These are phyloP conservation scores for Penicillium sp. DNA, from an alignment of 2,329 filamentous ascomycete species.

Conservation along the genomic window DNA sequence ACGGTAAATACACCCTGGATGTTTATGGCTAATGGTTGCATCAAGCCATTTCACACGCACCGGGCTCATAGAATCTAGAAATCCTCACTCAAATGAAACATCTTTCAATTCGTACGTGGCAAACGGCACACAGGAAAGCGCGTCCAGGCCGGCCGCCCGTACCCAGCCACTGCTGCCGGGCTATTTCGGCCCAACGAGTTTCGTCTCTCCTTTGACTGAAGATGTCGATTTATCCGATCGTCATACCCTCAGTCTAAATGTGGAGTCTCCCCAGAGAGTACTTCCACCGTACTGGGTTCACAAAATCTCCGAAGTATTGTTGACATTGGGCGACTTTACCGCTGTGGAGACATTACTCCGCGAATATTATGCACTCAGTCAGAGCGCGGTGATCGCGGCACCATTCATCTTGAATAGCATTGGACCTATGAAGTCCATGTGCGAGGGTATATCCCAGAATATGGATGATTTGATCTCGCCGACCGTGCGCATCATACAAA, in stretches of 20 bases:
- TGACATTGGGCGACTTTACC: conserved; percentile 17
- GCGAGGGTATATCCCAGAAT: conserved; percentile 12
- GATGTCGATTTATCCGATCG: conserved; percentile 21
- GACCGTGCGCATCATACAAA: conserved; percentile 26
- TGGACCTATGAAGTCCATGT: conserved; percentile 17
- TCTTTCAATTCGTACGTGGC: neutral
- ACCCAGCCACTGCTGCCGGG: conserved; percentile 24
- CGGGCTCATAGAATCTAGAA: neutral
- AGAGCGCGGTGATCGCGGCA: conserved; percentile 38
- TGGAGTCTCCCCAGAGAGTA: conserved; percentile 9
- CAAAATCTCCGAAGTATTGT: conserved; percentile 20
- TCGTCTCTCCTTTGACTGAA: conserved; percentile 30
- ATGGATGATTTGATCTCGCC: conserved; percentile 10
- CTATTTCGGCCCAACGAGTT: conserved; percentile 40
- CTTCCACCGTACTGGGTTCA: conserved; percentile 26
- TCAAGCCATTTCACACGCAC: neutral
- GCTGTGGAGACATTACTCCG: conserved; percentile 20
- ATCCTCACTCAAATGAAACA: conserved; percentile 3
- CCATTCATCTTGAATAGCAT: conserved; percentile 39
- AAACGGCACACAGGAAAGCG: conserved; percentile 1
- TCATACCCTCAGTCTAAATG: conserved; percentile 12
- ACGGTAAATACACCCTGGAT: neutral
- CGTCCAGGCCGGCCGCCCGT: conserved; percentile 2
- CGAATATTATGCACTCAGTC: conserved; percentile 27
- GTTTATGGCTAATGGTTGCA: neutral